A percentile compares a stretch with the other conserved stretches of the same genome.
These are phyloP conservation scores for Vachellia pachyceras DNA, from an alignment of 306 rosid genomes.

Conservation along the genomic window DNA sequence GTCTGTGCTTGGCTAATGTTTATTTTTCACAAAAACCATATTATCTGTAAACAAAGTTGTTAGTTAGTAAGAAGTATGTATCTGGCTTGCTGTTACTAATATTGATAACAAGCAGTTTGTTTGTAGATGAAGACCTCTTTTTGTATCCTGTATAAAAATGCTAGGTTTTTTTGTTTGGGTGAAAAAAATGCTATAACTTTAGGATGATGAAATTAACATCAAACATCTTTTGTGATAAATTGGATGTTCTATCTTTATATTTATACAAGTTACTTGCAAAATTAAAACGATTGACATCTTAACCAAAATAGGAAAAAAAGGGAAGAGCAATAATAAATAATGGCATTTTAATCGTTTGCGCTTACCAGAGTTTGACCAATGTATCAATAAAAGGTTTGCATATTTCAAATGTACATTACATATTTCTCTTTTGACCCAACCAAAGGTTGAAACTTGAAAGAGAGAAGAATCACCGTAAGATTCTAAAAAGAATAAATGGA, in stretches of 20 bases:
- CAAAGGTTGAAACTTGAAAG: too few relatives aligned
- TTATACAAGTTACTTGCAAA: neutral
- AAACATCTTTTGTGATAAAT: neutral
- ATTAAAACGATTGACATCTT: neutral
- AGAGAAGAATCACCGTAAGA: too few relatives aligned
- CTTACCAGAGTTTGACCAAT: neutral
- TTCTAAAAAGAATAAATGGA: too few relatives aligned
- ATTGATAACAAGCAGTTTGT: slow-evolving; percentile 20
- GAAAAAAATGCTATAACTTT: too few relatives aligned
- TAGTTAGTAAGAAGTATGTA: slow-evolving; percentile 36
- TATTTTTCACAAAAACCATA: slow-evolving; percentile 20
- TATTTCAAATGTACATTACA: too few relatives aligned
- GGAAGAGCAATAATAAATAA: neutral
- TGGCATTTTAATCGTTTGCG: neutral
- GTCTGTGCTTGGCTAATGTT: slow-evolving; percentile 31
- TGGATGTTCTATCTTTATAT: neutral
- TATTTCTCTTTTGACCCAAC: too few relatives aligned
- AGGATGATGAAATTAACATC: too few relatives aligned
- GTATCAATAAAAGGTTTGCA: neutral
- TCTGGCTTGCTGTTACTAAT: slow-evolving; percentile 30
- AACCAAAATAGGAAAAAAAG: neutral
- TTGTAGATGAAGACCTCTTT: slow-evolving; percentile 1
- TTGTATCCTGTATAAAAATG: slow-evolving; percentile 4
- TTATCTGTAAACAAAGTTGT: slow-evolving; percentile 36
- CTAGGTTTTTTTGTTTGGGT: neutral